Percentiles rank a stretch among this genome's conserved stretches.
phyloP scores from a whole-genome alignment of 352 stramenopile species.

The Globisporangium perplexum region DNA sequence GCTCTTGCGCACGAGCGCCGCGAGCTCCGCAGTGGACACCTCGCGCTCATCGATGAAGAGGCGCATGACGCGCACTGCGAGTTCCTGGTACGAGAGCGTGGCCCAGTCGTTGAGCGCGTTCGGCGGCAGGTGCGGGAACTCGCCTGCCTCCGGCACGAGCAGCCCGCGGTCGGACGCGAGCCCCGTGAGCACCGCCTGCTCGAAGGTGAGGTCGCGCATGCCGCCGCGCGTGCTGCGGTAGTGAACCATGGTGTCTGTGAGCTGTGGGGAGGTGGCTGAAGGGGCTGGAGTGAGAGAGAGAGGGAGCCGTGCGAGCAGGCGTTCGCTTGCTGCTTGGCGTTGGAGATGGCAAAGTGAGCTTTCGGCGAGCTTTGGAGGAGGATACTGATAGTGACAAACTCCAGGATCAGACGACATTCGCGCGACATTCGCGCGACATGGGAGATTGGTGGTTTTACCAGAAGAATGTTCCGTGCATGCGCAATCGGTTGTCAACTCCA shows the following conservation, averaged over 20 bases:
- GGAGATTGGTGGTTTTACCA: too few species aligned
- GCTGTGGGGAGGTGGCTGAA: too few species aligned
- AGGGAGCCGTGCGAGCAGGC: too few species aligned
- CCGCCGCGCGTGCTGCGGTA: slow-evolving; percentile 83
- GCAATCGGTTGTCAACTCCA: too few species aligned
- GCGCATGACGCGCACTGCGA: slow-evolving; percentile 94
- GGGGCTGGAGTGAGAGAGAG: neutral
- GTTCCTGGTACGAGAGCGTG: slow-evolving; percentile 90
- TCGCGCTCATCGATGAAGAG: slow-evolving; percentile 96
- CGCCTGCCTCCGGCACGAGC: slow-evolving; percentile 67
- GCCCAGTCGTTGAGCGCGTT: slow-evolving; percentile 79
- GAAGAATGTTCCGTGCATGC: neutral
- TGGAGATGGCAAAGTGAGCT: too few species aligned
- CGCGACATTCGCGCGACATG: too few species aligned
- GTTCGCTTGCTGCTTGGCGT: too few species aligned
- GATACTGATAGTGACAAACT: too few species aligned
- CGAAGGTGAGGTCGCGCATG: slow-evolving; percentile 77
- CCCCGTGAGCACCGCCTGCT: slow-evolving; percentile 83
- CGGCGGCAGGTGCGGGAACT: slow-evolving; percentile 71
- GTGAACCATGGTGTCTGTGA: slow-evolving; percentile 56
- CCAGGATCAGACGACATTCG: too few species aligned
- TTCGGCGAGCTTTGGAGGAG: too few species aligned
- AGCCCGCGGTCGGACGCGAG: slow-evolving; percentile 80
- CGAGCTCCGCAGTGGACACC: slow-evolving; percentile 89
- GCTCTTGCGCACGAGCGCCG: slow-evolving; percentile 89